Evolutionary conservation across 371 early-diverging fungal species (phyloP).

Genomic region (Zychaea mexicana): DNA sequence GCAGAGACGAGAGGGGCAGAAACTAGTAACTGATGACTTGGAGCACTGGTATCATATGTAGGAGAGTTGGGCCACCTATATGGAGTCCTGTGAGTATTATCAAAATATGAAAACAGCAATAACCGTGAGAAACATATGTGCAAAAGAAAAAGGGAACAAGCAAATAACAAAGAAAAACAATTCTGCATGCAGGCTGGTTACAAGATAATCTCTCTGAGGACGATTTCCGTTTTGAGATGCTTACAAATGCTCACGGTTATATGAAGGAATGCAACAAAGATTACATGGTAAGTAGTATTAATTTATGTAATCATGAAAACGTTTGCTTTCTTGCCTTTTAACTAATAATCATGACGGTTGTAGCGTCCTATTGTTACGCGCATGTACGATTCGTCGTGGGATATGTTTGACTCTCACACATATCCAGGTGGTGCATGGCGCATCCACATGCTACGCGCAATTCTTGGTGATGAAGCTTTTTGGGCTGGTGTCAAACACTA

Average conservation of each 20-base stretch:
- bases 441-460: slow-evolving; percentile 55
- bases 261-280: slow-evolving; percentile 32
- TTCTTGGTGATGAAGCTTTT: slow-evolving; percentile 56
- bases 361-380: slow-evolving; percentile 57
- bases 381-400: slow-evolving; percentile 55
- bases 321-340: neutral
- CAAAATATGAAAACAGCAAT: neutral
- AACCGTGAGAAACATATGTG: too few species aligned
- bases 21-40: neutral
- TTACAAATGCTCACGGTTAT: slow-evolving; percentile 30
- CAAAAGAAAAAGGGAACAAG: neutral
- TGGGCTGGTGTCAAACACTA: slow-evolving; percentile 54
- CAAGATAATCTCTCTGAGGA: slow-evolving; percentile 50
- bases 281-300: slow-evolving; percentile 37
- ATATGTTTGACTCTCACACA: slow-evolving; percentile 56
- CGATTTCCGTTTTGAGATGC: slow-evolving; percentile 41
- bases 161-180: neutral
- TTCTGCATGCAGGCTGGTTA: slow-evolving; percentile 33
- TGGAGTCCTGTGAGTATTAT: slow-evolving; percentile 35
- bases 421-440: slow-evolving; percentile 62
- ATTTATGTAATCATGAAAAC: neutral
- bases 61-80: slow-evolving; percentile 65
- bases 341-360: neutral
- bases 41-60: neutral
- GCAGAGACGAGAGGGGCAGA: too few species aligned